Conservation (phyloP, 2,329 filamentous ascomycete genomes). For the Ascochyta lentis region DNA sequence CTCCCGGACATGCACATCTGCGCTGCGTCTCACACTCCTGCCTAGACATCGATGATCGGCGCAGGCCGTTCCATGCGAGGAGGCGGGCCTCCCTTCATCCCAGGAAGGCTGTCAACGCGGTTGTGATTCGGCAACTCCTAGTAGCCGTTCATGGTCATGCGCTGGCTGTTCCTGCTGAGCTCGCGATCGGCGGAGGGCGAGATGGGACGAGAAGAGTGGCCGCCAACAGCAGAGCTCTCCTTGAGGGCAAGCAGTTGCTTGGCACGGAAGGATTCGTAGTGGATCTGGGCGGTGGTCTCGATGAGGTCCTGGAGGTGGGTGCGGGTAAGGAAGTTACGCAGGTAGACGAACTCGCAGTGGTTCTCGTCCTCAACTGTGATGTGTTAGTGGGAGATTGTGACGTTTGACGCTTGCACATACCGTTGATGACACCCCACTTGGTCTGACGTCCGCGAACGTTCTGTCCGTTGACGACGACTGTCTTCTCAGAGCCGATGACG, state of each 20-base stretch:
- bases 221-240: constrained; percentile 89
- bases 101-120: constrained; percentile 40
- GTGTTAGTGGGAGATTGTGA: constrained; percentile 20
- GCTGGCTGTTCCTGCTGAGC: constrained; percentile 94
- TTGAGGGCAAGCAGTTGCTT: constrained; percentile 98
- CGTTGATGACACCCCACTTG: constrained; percentile 98
- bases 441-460: constrained; percentile 98
- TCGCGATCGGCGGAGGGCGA: constrained; percentile 93
- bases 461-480: constrained; percentile 95
- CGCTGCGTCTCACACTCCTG: not conserved
- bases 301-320: constrained; percentile 98
- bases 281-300: constrained; percentile 98
- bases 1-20: constrained; percentile 15
- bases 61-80: constrained; percentile 32
- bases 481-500: constrained; percentile 97
- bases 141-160: constrained; percentile 99
- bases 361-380: constrained; percentile 87
- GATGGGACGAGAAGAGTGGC: constrained; percentile 86
- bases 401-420: constrained; percentile 22
- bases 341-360: constrained; percentile 99
- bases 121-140: constrained; percentile 58
- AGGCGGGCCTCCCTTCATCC: constrained; percentile 30
- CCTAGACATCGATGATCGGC: constrained; percentile 36
- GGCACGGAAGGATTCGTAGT: constrained; percentile 99
- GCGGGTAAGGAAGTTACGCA: constrained; percentile 97